Percentiles rank a stretch among this genome's conserved stretches.
Evolutionary conservation across 495 filamentous ascomycete species (phyloP).

Genomic region (Penicillium odoratum): DNA sequence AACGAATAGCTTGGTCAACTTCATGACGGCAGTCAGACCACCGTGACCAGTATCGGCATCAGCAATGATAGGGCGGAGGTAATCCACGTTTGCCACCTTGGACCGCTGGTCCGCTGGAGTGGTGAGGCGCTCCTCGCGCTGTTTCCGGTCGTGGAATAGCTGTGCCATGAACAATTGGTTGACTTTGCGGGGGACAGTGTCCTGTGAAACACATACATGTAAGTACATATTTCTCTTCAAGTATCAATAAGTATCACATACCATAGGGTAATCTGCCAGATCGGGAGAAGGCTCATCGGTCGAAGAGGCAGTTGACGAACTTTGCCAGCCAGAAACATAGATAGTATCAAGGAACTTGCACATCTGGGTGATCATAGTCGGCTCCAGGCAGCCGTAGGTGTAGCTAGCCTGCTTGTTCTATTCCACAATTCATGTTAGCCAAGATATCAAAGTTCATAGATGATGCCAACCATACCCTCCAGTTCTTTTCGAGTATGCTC

Average conservation of each 20-base stretch:
- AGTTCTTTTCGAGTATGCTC: slow-evolving; percentile 82
- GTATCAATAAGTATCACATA: slow-evolving; percentile 38
- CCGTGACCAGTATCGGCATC: slow-evolving; percentile 98
- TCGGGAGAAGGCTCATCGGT: slow-evolving; percentile 96
- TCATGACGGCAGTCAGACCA: slow-evolving; percentile 96
- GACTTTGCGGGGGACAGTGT: slow-evolving; percentile 98
- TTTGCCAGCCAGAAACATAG: slow-evolving; percentile 99
- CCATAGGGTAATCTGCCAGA: slow-evolving; percentile 97
- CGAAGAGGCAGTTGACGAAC: slow-evolving; percentile 90
- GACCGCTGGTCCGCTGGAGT: slow-evolving; percentile 70
- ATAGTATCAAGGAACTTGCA: slow-evolving; percentile 98
- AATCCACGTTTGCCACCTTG: slow-evolving; percentile 83
- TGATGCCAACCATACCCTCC: slow-evolving; percentile 56
- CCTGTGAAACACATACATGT: slow-evolving; percentile 47
- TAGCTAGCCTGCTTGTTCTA: slow-evolving; percentile 82
- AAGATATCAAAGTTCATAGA: neutral
- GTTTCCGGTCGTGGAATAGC: slow-evolving; percentile 98
- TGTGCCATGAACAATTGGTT: slow-evolving; percentile 96
- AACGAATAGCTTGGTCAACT: slow-evolving; percentile 95
- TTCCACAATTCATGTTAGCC: slow-evolving; percentile 5
- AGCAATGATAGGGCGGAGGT: slow-evolving; percentile 92
- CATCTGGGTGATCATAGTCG: slow-evolving; percentile 99
- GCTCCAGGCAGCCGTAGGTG: slow-evolving; percentile 96
- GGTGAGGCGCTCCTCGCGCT: slow-evolving; percentile 88
- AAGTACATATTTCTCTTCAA: neutral